These are phyloP conservation scores for Sporothrix protearum DNA, from an alignment of 2,329 filamentous ascomycete species.

Conservation along the genomic window DNA sequence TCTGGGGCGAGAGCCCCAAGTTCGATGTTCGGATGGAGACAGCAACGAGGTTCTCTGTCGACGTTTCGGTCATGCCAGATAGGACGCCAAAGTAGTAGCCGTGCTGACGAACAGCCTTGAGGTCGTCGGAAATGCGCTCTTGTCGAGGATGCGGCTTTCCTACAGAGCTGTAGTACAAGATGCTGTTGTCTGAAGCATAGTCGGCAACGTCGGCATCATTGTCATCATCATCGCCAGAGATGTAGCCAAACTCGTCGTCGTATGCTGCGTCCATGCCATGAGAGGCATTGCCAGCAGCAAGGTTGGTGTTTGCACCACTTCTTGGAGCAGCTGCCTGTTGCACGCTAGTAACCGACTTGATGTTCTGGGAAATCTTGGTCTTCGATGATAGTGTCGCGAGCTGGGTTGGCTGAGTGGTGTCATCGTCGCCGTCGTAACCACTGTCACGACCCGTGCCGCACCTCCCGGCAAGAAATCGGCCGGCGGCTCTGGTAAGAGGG, in stretches of 20 bases:
- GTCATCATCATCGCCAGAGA: conserved; percentile 30
- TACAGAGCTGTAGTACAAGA: conserved; percentile 20
- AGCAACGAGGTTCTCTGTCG: conserved; percentile 52
- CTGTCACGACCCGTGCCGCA: not conserved
- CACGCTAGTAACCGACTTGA: not conserved
- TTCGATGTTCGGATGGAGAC: conserved; percentile 67
- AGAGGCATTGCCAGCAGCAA: not conserved
- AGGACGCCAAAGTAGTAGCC: conserved; percentile 69
- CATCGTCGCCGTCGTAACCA: not conserved
- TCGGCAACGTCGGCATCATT: conserved; percentile 33
- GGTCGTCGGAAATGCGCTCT: conserved; percentile 52
- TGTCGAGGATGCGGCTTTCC: not conserved
- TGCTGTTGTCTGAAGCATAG: conserved; percentile 32
- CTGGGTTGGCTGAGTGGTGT: not conserved
- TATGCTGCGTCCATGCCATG: not conserved
- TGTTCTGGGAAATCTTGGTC: no score
- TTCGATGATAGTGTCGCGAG: not conserved
- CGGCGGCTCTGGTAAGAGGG: no score
- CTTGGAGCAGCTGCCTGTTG: not conserved
- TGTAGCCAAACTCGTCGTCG: not conserved
- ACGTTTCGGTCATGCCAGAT: conserved; percentile 42
- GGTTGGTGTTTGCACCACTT: not conserved
- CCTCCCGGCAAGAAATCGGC: not conserved
- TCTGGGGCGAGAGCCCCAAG: conserved; percentile 69
- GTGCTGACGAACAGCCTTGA: conserved; percentile 56